Evolutionary conservation across 2,329 filamentous ascomycete species (phyloP).

Genomic region (Aspergillus phoenicis): DNA sequence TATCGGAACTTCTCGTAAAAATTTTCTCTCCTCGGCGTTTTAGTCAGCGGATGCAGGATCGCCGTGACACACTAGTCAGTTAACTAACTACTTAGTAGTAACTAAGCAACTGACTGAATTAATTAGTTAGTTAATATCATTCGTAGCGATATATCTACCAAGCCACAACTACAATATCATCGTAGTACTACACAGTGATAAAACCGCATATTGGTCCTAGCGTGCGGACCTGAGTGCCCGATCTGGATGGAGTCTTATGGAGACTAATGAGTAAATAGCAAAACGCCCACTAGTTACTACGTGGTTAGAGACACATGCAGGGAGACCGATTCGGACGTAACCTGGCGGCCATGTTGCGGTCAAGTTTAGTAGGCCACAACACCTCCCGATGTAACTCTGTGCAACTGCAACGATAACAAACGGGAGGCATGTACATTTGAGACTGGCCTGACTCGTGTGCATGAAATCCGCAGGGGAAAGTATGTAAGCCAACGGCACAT

Average conservation of each 20-base stretch:
- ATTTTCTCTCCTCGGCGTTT: not conserved
- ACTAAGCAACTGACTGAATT: no score
- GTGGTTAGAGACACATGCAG: not conserved
- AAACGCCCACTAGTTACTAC: no score
- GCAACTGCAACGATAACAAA: not conserved
- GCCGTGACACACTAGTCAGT: no score
- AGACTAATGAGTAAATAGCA: not conserved
- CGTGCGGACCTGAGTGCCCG: not conserved
- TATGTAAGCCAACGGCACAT: no score
- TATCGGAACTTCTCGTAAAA: not conserved
- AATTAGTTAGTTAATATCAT: no score
- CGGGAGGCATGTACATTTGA: not conserved
- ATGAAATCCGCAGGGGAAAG: not conserved
- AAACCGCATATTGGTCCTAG: not conserved
- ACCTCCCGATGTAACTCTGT: not conserved
- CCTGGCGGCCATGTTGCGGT: slow-evolving; percentile 3
- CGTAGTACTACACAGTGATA: not conserved
- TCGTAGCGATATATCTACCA: not conserved
- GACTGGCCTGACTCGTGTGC: not conserved
- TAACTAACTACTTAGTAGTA: no score
- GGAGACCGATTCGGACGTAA: not conserved
- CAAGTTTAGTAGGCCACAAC: not conserved
- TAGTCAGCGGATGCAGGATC: not conserved
- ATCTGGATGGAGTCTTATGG: not conserved
- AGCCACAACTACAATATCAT: not conserved